phyloP scores from a whole-genome alignment of 2,329 filamentous ascomycete genomes.

The Chaetothyriales sp. region DNA sequence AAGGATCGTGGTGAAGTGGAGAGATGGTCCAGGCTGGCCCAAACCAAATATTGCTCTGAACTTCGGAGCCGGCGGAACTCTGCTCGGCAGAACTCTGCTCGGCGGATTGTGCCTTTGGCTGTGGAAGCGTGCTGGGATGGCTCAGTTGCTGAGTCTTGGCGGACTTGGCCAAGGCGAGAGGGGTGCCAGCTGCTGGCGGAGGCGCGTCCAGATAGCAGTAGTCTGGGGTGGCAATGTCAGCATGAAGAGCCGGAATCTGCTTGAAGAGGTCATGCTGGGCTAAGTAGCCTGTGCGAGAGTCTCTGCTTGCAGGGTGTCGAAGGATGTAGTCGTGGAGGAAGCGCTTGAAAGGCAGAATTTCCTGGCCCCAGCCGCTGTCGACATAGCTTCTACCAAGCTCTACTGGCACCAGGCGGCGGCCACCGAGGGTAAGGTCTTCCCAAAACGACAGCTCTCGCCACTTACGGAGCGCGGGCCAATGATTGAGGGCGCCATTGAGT shows the following conservation, averaged over 20 bases:
- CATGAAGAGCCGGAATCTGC: conserved; percentile 63
- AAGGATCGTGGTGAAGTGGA: conserved; percentile 83
- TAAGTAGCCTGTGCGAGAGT: conserved; percentile 54
- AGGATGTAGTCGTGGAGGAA: conserved; percentile 55
- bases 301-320: conserved; percentile 13
- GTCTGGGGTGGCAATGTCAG: conserved; percentile 69
- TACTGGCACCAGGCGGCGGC: conserved; percentile 68
- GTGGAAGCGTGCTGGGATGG: conserved; percentile 13
- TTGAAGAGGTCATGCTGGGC: conserved; percentile 80
- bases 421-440: conserved; percentile 57
- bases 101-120: background rate
- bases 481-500: conserved; percentile 48
- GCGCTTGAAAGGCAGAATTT: conserved; percentile 57
- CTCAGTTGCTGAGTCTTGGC: conserved; percentile 2
- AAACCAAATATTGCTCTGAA: conserved; percentile 76
- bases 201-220: conserved; percentile 66
- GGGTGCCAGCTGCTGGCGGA: conserved; percentile 35
- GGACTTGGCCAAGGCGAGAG: conserved; percentile 29
- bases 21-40: conserved; percentile 80
- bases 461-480: conserved; percentile 67
- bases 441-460: conserved; percentile 70
- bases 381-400: conserved; percentile 82
- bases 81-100: conserved; percentile 5
- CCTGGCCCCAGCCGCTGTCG: conserved; percentile 71
- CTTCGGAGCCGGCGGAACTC: conserved; percentile 10